Conservation (phyloP, 441 rosid genomes). For the Pelargonium citronellum region DNA sequence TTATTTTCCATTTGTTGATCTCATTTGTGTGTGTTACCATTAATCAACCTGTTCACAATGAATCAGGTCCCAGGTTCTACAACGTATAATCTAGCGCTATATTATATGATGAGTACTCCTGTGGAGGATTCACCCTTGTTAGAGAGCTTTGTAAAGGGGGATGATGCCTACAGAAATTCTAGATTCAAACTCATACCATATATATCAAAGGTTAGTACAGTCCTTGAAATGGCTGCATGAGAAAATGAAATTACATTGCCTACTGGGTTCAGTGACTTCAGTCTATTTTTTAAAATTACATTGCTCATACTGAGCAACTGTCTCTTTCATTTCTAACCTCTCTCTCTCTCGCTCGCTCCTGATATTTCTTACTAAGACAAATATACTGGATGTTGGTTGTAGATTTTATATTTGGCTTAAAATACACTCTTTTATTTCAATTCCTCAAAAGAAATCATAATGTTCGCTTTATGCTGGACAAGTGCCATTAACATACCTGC, state of each 20-base stretch:
- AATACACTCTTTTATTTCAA: not conserved
- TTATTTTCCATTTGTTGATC: not conserved
- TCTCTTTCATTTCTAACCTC: not conserved
- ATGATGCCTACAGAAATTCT: constrained; percentile 80
- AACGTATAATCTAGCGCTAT: constrained; percentile 72
- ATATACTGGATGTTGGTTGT: not conserved
- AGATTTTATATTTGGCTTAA: constrained; percentile 2
- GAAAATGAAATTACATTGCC: constrained; percentile 20
- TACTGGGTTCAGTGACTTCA: constrained; percentile 1
- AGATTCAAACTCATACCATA: constrained; percentile 97
- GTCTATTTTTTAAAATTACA: not conserved
- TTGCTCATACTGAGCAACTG: constrained; percentile 4
- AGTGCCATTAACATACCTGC: constrained; percentile 2
- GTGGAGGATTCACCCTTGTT: constrained; percentile 77
- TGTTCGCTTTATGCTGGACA: constrained; percentile 1
- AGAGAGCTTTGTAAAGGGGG: constrained; percentile 71
- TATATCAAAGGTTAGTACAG: constrained; percentile 73
- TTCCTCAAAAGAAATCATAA: not conserved
- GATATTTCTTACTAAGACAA: not conserved
- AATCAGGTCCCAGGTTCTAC: constrained; percentile 85
- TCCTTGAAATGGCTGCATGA: not conserved
- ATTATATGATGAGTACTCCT: constrained; percentile 83
- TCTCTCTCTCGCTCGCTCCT: not conserved
- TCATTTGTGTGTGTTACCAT: constrained; percentile 12
- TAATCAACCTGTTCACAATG: constrained; percentile 18